Conservation (phyloP, 805 yeast genomes). For the Jamesozyma spencerorum region DNA sequence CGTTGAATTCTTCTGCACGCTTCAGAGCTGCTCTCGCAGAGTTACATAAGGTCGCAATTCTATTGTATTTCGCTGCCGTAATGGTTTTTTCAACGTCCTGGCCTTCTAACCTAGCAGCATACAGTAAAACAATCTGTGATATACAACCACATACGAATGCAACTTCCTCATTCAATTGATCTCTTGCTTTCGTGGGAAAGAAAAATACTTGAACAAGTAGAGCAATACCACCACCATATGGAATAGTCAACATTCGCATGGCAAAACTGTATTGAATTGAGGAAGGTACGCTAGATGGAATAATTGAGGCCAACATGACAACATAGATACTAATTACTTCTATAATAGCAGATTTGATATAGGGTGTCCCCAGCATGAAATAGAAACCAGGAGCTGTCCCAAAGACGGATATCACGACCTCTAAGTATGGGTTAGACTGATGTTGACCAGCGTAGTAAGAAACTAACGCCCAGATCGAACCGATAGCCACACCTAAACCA, state of each 20-base stretch:
- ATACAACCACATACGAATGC: constrained; percentile 34
- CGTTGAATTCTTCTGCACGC: constrained; percentile 35
- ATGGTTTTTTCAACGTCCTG: constrained; percentile 23
- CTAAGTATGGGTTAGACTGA: constrained; percentile 35
- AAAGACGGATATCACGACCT: constrained; percentile 34
- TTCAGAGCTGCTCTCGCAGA: constrained; percentile 33
- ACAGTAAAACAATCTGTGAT: constrained; percentile 31
- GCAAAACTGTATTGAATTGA: constrained; percentile 38
- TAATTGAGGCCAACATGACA: constrained; percentile 37
- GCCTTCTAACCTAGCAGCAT: constrained; percentile 36
- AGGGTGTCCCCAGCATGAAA: constrained; percentile 37
- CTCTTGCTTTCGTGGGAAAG: constrained; percentile 42
- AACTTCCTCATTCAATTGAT: constrained; percentile 35
- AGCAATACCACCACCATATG: constrained; percentile 43
- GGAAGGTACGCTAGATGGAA: constrained; percentile 32
- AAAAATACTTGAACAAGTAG: constrained; percentile 36
- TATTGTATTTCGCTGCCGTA: constrained; percentile 26
- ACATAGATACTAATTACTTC: constrained; percentile 39
- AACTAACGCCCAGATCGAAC: constrained; percentile 43
- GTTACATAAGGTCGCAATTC: constrained; percentile 29
- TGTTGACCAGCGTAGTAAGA: constrained; percentile 37
- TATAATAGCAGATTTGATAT: constrained; percentile 43
- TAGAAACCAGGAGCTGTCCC: constrained; percentile 42
- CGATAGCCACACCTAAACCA: constrained; percentile 38
- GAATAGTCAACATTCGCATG: constrained; percentile 42